Evolutionary conservation across 169 alveolate species (phyloP), one percentile per base, ranked within the genome.

Genomic region (Condylostoma magnum): DNA sequence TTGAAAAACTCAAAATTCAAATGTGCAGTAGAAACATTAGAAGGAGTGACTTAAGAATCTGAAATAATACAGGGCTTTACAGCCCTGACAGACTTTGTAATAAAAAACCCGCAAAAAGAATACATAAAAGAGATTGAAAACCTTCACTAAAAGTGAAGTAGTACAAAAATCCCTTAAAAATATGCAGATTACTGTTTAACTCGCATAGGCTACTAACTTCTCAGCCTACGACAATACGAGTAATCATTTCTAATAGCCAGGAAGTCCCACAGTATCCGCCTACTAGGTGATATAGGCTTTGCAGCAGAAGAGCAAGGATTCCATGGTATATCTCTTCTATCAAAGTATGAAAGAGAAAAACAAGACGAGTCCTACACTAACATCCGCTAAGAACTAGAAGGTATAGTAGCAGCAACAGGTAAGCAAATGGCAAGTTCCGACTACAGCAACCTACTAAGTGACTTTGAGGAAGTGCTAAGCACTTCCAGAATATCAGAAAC

Each of bases 321-420:
- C 2, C 36, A 60, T 38, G 71, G 71, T n/a, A 60, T 60, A 33
- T 30, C 71, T 22, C 10, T 41, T n/a, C 71, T 60, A 18, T 52
- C 71, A 6, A 60, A 60, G 27, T 25, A 60, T 27, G 71, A 60
- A 60, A 33, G 71, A n/a, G 56, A 60, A 38, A 18, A 15, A 15
- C 22, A 38, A 31, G 71, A 60, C 57, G 54, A 33, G 27, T 31
- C 22, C 10, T 60, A 60, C 58, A 34, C 43, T 6, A 6, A 18
- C 57, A 52, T 55, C 25, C 36, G 43, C 18, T n/a, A 12, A 12
- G 56, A 60, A 60, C n/a, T 60, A 12, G 71, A 60, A 60, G 27
- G 43, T n/a, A 8, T 60, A 1, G 28, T 60, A n/a, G 43, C 36
- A 27, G 31, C 12, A 12, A 60, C 71, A n/a, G 71, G 71, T 1